Base-by-base conservation (phyloP, 176 grass and related monocot genomes). In the Rhynchospora pubera region DNA sequence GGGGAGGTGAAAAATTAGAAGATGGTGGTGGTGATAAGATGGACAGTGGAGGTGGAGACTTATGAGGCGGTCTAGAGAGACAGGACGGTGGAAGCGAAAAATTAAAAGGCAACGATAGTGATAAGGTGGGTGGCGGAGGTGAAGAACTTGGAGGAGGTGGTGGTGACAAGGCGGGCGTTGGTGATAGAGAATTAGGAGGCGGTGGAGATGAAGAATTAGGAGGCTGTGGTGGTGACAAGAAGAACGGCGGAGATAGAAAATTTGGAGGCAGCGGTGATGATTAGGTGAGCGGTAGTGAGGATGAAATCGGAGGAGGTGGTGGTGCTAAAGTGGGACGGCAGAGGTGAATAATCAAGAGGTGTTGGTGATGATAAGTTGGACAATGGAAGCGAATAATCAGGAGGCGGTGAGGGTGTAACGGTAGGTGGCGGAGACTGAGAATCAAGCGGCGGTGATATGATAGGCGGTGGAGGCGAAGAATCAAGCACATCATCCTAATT, bases 221-320 rank as follows among this genome's bases (percentile, higher is more conserved):
- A 34, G 65, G 55, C 87, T 63, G 14, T 88, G 70, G 15, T 63
- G 58, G 76, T 34, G 10, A 52, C n/a, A 34, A 74, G 72, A 26
- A 75, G 77, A 5, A 77, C 63, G 15, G 85, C 22, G 86, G 68
- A 88, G 48, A 90, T 90, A 79, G 85, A 83, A 11, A 90, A 90
- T 39, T 85, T 87, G 91, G 89, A 85, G 21, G 83, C 86, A 24
- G 89, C 87, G 83, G 83, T 97, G 21, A 85, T 87, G 6, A 85
- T 90, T 14, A 88, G 88, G 0, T 19, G 9, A 28, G 70, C 7
- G 42, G 70, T n/a, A n/a, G n/a, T n/a, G n/a, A n/a, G n/a, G n/a
- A n/a, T n/a, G n/a, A n/a, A n/a, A n/a, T n/a, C n/a, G n/a, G n/a
- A n/a, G n/a, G n/a, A n/a, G n/a, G n/a, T 10, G 71, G 71, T 19